Conservation (phyloP, 1,284 basidiomycete species). For the Stygiomarasmius scandens region DNA sequence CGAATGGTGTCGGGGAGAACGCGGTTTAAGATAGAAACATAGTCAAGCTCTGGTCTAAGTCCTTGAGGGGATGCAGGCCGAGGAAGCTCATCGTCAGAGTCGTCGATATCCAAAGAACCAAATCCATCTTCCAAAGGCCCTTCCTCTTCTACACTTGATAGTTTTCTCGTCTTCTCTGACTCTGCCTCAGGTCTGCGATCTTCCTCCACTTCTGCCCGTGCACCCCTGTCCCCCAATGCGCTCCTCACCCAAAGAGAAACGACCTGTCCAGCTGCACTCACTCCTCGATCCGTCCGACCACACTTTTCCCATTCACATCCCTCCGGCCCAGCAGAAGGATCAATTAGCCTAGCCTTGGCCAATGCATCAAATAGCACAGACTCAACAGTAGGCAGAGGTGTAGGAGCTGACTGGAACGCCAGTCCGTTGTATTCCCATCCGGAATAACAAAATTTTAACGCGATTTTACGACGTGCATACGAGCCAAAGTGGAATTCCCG, state of each 20-base stretch:
- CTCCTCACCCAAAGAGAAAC: conserved; percentile 90
- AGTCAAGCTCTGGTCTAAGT: conserved; percentile 65
- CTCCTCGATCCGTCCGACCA: conserved; percentile 93
- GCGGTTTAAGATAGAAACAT: conserved; percentile 85
- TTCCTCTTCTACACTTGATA: background rate
- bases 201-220: conserved; percentile 23
- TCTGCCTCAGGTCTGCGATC: background rate
- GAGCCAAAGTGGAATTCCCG: conserved; percentile 62
- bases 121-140: conserved; percentile 30
- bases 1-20: conserved; percentile 90
- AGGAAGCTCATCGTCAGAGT: conserved; percentile 22
- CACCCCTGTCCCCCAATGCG: conserved; percentile 38
- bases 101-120: conserved; percentile 30
- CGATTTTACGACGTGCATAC: conserved; percentile 84
- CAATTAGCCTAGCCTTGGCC: conserved; percentile 75
- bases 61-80: conserved; percentile 24
- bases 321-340: conserved; percentile 74
- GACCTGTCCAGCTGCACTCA: conserved; percentile 94
- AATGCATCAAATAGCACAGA: conserved; percentile 85
- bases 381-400: conserved; percentile 88
- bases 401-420: conserved; percentile 73
- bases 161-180: background rate
- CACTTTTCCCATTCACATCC: conserved; percentile 91
- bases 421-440: conserved; percentile 93
- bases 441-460: conserved; percentile 89